These are phyloP conservation scores for Cyamopsis tetragonoloba DNA, from an alignment of 306 rosid species.

Conservation along the genomic window DNA sequence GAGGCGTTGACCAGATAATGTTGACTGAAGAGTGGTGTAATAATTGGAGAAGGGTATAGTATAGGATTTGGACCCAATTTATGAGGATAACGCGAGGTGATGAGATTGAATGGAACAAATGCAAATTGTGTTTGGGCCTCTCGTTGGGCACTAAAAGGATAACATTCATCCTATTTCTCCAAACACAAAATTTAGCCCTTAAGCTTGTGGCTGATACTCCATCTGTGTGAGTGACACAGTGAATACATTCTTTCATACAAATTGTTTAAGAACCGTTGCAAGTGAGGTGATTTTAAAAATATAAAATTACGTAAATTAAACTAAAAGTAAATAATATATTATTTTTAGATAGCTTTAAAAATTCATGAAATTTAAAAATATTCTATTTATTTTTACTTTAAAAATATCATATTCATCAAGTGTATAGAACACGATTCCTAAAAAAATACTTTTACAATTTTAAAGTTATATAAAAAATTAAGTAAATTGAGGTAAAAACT, in stretches of 20 bases:
- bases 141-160: slow-evolving; percentile 38
- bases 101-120: slow-evolving; percentile 23
- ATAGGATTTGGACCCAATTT: slow-evolving; percentile 10
- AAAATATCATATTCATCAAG: too few species aligned
- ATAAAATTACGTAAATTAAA: too few species aligned
- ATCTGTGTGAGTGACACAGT: too few species aligned
- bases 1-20: not conserved
- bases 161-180: slow-evolving; percentile 24
- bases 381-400: too few species aligned
- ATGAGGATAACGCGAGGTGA: slow-evolving; percentile 35
- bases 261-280: not conserved
- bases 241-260: not conserved
- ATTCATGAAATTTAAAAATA: too few species aligned
- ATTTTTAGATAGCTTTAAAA: too few species aligned
- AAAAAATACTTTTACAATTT: too few species aligned
- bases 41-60: not conserved
- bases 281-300: too few species aligned
- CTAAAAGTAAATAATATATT: too few species aligned
- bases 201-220: not conserved
- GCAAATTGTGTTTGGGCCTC: slow-evolving; percentile 43
- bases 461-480: too few species aligned
- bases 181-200: not conserved
- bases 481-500: too few species aligned
- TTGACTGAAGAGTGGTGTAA: not conserved
- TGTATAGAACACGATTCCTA: too few species aligned